phyloP scores from a whole-genome alignment of 352 stramenopile species.

The Pythium periplocum region DNA sequence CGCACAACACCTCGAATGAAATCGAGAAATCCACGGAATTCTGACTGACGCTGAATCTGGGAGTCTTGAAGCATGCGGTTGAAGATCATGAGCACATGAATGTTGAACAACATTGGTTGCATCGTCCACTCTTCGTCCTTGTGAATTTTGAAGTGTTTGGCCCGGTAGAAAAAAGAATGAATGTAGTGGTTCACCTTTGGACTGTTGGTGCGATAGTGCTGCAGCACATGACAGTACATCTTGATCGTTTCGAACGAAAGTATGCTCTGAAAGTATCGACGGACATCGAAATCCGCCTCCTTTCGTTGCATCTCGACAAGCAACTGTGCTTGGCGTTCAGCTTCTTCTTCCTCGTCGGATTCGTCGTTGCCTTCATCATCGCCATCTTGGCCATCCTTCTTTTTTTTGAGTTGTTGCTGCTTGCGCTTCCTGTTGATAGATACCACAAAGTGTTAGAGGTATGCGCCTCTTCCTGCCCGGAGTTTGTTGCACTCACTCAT shows the following conservation, averaged over 20 bases:
- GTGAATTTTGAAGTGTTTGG: slow-evolving; percentile 75
- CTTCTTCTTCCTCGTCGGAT: slow-evolving; percentile 72
- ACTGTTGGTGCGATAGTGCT: slow-evolving; percentile 68
- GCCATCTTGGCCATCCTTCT: slow-evolving; percentile 24
- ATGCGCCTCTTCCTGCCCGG: too few relatives aligned
- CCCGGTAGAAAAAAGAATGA: slow-evolving; percentile 84
- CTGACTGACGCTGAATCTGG: slow-evolving; percentile 42
- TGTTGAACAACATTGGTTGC: slow-evolving; percentile 85
- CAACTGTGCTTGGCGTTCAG: slow-evolving; percentile 55
- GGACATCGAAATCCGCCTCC: slow-evolving; percentile 81
- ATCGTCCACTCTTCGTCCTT: slow-evolving; percentile 73
- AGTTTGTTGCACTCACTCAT: slow-evolving; percentile 29
- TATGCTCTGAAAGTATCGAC: slow-evolving; percentile 78
- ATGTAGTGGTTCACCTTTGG: slow-evolving; percentile 88
- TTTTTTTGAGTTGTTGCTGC: slow-evolving; percentile 40
- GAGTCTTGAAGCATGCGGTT: slow-evolving; percentile 83
- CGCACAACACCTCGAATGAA: slow-evolving; percentile 75
- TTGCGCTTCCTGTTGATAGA: slow-evolving; percentile 9
- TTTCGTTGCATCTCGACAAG: slow-evolving; percentile 84
- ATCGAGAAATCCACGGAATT: slow-evolving; percentile 69
- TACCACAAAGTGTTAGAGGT: too few relatives aligned
- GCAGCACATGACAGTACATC: slow-evolving; percentile 78
- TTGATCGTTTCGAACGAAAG: slow-evolving; percentile 75
- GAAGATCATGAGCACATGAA: slow-evolving; percentile 74
- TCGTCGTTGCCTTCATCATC: slow-evolving; percentile 39